Conservation (phyloP, 1,284 basidiomycete species). For the Exobasidium rhododendri region DNA sequence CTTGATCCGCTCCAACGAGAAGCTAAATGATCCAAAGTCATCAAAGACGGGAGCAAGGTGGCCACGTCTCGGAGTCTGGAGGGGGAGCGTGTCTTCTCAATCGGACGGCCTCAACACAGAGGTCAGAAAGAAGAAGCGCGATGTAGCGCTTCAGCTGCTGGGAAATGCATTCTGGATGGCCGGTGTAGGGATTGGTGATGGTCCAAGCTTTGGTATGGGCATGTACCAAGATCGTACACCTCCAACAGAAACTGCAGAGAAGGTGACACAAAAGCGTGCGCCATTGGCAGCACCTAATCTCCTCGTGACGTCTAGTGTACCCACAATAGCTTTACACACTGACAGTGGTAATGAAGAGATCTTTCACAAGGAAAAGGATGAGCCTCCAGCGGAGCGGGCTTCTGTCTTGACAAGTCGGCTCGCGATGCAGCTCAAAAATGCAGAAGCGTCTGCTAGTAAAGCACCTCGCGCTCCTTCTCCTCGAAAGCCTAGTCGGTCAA, state of each 20-base stretch:
- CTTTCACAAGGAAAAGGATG: neutral
- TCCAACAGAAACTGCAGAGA: neutral
- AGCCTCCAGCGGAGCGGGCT: neutral
- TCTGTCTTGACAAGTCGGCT: conserved; percentile 9
- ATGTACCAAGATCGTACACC: neutral
- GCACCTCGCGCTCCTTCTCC: neutral
- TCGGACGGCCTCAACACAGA: conserved; percentile 3
- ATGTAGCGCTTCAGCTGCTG: conserved; percentile 42
- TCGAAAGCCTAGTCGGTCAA: too few species aligned
- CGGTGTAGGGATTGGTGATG: conserved; percentile 1
- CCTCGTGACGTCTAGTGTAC: neutral
- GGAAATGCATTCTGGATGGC: conserved; percentile 46
- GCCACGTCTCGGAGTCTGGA: neutral
- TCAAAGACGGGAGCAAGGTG: neutral
- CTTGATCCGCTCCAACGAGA: conserved; percentile 24
- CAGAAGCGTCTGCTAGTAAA: neutral
- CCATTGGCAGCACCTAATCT: neutral
- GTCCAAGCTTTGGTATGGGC: neutral
- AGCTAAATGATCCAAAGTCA: neutral
- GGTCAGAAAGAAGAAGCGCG: conserved; percentile 28
- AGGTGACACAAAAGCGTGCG: neutral
- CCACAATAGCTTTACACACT: conserved; percentile 5
- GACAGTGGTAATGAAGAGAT: neutral
- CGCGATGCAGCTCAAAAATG: neutral
- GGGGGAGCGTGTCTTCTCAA: conserved; percentile 16